These are phyloP conservation scores for Penicillium antarcticum DNA, from an alignment of 495 filamentous ascomycete species.

Conservation along the genomic window DNA sequence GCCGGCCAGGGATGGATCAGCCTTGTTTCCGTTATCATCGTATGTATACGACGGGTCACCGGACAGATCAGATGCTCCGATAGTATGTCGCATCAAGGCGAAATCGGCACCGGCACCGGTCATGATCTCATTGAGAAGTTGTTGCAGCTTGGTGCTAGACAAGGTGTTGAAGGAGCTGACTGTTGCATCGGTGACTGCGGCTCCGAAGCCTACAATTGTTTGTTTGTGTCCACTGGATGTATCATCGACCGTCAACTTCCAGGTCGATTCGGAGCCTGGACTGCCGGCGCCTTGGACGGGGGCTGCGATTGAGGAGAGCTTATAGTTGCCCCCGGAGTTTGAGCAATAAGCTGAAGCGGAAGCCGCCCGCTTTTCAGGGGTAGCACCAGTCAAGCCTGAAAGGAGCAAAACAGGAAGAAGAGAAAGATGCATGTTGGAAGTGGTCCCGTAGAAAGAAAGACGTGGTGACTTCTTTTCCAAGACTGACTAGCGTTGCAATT, in stretches of 20 bases:
- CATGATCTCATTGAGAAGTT: constrained; percentile 47
- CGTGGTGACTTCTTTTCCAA: too few relatives aligned
- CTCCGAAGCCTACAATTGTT: constrained; percentile 52
- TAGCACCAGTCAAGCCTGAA: neutral
- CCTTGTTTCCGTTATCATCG: constrained; percentile 42
- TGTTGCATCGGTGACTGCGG: constrained; percentile 54
- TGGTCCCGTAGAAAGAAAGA: too few relatives aligned
- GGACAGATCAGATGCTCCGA: constrained; percentile 51
- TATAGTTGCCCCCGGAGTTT: constrained; percentile 43
- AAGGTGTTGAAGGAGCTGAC: constrained; percentile 50
- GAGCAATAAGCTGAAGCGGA: constrained; percentile 39
- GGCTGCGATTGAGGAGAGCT: constrained; percentile 36
- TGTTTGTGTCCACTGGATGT: constrained; percentile 45
- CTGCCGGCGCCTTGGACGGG: constrained; percentile 42
- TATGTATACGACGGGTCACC: constrained; percentile 49
- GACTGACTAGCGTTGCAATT: too few relatives aligned
- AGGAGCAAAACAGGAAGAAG: neutral
- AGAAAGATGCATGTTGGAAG: neutral
- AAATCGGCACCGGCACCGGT: constrained; percentile 46
- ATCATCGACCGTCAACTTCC: constrained; percentile 49
- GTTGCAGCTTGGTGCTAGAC: constrained; percentile 26
- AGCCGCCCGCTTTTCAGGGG: constrained; percentile 16
- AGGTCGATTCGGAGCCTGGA: constrained; percentile 39
- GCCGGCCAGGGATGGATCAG: constrained; percentile 35
- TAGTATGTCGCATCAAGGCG: constrained; percentile 51